Evolutionary conservation across 2,329 filamentous ascomycete species (phyloP).

Genomic region (Penicillium freii): DNA sequence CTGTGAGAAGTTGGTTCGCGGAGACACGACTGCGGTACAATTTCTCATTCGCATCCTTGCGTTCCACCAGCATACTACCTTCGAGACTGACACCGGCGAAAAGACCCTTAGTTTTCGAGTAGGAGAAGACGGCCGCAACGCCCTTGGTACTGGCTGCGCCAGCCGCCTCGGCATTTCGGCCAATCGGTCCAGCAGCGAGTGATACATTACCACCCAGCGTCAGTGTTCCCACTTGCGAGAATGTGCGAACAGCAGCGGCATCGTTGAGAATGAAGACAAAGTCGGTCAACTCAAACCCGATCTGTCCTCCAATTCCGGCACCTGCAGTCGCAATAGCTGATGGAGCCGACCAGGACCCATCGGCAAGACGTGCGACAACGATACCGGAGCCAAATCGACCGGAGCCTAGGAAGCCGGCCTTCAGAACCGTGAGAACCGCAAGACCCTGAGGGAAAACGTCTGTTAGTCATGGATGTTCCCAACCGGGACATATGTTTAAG

Average conservation of each 20-base stretch:
- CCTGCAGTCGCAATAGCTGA: conserved; percentile 51
- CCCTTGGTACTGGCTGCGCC: conserved; percentile 87
- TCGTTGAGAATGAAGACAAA: conserved; percentile 99
- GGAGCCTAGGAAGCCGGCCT: conserved; percentile 52
- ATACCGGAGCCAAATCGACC: conserved; percentile 51
- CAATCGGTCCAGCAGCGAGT: conserved; percentile 88
- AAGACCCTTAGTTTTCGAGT: conserved; percentile 95
- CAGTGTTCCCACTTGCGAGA: conserved; percentile 85
- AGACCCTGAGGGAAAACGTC: conserved; percentile 41
- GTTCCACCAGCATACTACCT: conserved; percentile 87
- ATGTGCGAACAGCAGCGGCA: conserved; percentile 80
- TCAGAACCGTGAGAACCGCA: conserved; percentile 50
- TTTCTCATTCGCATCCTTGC: conserved; percentile 95
- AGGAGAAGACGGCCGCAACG: conserved; percentile 90
- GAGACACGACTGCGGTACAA: conserved; percentile 82
- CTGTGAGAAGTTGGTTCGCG: conserved; percentile 76
- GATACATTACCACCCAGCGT: conserved; percentile 96
- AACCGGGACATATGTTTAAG: conserved; percentile 3
- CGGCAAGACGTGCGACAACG: conserved; percentile 49
- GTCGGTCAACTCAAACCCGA: conserved; percentile 53
- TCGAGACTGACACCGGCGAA: conserved; percentile 95
- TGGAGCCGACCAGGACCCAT: conserved; percentile 51
- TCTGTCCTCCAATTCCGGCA: conserved; percentile 51
- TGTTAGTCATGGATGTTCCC: conserved; percentile 6
- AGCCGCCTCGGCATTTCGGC: conserved; percentile 91